Evolutionary conservation across 495 filamentous ascomycete species (phyloP), one percentile per base, ranked within the genome.

Genomic region (Elasticomyces elasticus): DNA sequence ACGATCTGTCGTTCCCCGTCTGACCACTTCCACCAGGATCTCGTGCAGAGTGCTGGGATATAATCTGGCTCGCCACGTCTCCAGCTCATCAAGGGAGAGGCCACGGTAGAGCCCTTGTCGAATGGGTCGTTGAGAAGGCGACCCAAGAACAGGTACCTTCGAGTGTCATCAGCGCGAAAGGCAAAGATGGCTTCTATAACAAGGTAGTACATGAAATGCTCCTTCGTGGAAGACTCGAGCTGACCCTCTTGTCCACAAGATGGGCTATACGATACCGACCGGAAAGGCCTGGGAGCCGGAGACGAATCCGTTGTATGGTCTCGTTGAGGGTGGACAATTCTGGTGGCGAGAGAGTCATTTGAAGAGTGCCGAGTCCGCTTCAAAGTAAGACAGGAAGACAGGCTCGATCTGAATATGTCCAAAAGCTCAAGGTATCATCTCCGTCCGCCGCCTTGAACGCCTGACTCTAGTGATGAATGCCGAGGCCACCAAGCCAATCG

Each of bases 21-120:
- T 49, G 9, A 49, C 25, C 6, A 5, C 9, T 25, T 17, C 4
- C n/a, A 9, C n/a, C 25, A 49, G 45, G 45, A 10, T 27, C 45
- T 9, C 24, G 45, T 17, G 45, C 24, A 17, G 17, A 49, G n/a
- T 28, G 25, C 27, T 49, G 45, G 45, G 45, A 49, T 49, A 49
- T 49, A 15, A 25, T 19, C n/a, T 31, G 17, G 25, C 45, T 49
- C 13, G 45, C 45, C 25, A 31, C 27, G 2, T 49, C 45, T 2
- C 45, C 45, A 2, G 9, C 24, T 9, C 45, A 49, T n/a, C 45
- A 49, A 31, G 45, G 45, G 4, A 11, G n/a, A 28, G 45, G 45
- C n/a, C 45, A 49, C 23, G 45, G 45, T 17, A 49, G 19, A 25
- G 27, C 25, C 3, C 45, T 49, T 15, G 24, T 49, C 2, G 17